phyloP scores from a whole-genome alignment of 164 flowering plant genomes.

The Sextonia rubra region DNA sequence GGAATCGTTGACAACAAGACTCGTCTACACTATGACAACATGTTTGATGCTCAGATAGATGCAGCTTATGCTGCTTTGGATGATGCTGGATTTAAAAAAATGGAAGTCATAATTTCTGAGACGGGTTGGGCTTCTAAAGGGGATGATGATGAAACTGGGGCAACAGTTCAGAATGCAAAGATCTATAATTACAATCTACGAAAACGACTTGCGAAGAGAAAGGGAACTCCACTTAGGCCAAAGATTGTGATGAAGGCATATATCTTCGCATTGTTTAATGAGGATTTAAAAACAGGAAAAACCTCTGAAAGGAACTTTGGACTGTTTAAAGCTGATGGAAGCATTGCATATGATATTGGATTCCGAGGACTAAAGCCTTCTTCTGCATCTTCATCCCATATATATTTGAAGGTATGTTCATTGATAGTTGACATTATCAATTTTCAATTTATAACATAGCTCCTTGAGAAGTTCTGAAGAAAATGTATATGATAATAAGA shows the following conservation, averaged over 20 bases:
- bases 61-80: slow-evolving; percentile 78
- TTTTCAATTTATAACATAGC: neutral
- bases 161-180: slow-evolving; percentile 50
- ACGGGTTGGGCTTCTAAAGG: slow-evolving; percentile 92
- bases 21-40: slow-evolving; percentile 76
- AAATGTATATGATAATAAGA: neutral
- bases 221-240: slow-evolving; percentile 80
- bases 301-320: slow-evolving; percentile 92
- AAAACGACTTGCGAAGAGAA: slow-evolving; percentile 47
- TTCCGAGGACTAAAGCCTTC: slow-evolving; percentile 57
- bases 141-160: slow-evolving; percentile 64
- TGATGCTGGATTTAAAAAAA: slow-evolving; percentile 54
- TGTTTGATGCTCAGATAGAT: slow-evolving; percentile 77
- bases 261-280: slow-evolving; percentile 77
- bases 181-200: slow-evolving; percentile 58
- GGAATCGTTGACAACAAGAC: slow-evolving; percentile 68
- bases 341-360: slow-evolving; percentile 75
- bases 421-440: neutral
- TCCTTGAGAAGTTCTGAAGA: neutral
- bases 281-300: slow-evolving; percentile 68
- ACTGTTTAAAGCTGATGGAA: slow-evolving; percentile 81
- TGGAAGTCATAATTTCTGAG: slow-evolving; percentile 75
- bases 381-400: slow-evolving; percentile 32
- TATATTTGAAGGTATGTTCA: slow-evolving; percentile 36
- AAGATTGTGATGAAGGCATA: slow-evolving; percentile 52